These are phyloP conservation scores for Candida sojae DNA, from an alignment of 1,139 yeast species.

Conservation along the genomic window DNA sequence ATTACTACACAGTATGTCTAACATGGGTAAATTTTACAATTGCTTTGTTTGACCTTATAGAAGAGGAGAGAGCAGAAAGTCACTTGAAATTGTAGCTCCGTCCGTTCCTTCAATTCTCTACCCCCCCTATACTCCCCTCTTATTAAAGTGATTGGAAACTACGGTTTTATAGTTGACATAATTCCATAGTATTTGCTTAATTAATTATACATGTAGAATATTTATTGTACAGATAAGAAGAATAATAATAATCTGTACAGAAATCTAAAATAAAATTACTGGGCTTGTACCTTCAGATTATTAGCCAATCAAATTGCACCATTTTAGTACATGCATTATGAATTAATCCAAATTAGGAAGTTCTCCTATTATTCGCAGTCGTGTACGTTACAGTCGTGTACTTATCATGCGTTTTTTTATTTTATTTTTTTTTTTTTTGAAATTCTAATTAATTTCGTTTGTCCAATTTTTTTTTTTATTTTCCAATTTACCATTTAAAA, in stretches of 20 bases:
- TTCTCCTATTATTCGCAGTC: background rate
- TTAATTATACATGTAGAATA: no score
- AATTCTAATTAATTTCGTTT: constrained; percentile 2
- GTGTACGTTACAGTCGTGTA: background rate
- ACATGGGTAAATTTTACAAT: no score
- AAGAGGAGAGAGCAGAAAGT: no score
- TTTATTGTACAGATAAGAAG: background rate
- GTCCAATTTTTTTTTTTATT: background rate
- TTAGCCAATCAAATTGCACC: background rate
- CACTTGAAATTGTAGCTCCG: no score
- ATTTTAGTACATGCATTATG: background rate
- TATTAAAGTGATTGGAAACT: background rate
- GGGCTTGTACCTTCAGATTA: background rate
- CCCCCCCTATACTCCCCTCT: no score
- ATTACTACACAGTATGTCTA: no score
- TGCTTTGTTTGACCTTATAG: no score
- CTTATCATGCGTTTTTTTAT: background rate
- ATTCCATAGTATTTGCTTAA: background rate
- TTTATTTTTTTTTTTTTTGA: background rate
- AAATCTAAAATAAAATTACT: background rate
- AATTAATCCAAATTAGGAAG: background rate
- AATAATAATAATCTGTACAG: background rate
- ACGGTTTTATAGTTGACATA: background rate
- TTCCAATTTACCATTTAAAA: background rate
- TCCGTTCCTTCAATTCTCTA: no score